Base-by-base conservation (phyloP, 495 filamentous ascomycete genomes). In the Massariosphaeria phaeospora region DNA sequence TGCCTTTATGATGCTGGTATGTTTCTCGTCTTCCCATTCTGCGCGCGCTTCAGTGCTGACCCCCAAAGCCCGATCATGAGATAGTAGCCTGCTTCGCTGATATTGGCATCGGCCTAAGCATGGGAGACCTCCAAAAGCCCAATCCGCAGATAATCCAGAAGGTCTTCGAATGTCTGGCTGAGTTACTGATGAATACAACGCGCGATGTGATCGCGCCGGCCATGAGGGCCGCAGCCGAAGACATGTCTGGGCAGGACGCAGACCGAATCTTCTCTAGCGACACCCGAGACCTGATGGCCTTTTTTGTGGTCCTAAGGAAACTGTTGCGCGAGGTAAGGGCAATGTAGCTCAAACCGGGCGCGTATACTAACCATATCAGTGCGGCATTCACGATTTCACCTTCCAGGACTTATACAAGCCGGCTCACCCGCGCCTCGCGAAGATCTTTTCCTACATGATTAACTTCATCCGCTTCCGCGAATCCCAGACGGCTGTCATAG, bases 401-500 rank as follows among this genome's bases (percentile, higher is more conserved):
- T 95, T 97, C 70, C 79, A 80, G 25, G 93, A 98, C 65, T 69
- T 98, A 5, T 86, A 88, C 57, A 88, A 84, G 70, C 93, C 93
- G 21, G 94, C 89, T 11, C 86, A 88, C 64, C 84, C 84, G 47
- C 84, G 93, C 46, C 79, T 98, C 4, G 84, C 88, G 54, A 89
- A 88, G 70, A 90, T 96, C 53, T 90, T 97, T 64, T 91, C 86
- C 24, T 96, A 96, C 66, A 76, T 97, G 46, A 97, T 98, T 71
- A 98, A 98, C 71, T 98, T 98, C 70, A 89, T 96, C 44, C 81
- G 93, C 42, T 98, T 96, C 72, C 86, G 94, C 56, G 91, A 95
- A 72, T 87, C 83, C 49, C 90, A 95, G 71, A 88, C 85, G 6
- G 70, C 74, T 12, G 79, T 89, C 2, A 95, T 96, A 41, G 88